Evolutionary conservation across 148 eudicot species (phyloP).

Genomic region (Oxyria digyna): DNA sequence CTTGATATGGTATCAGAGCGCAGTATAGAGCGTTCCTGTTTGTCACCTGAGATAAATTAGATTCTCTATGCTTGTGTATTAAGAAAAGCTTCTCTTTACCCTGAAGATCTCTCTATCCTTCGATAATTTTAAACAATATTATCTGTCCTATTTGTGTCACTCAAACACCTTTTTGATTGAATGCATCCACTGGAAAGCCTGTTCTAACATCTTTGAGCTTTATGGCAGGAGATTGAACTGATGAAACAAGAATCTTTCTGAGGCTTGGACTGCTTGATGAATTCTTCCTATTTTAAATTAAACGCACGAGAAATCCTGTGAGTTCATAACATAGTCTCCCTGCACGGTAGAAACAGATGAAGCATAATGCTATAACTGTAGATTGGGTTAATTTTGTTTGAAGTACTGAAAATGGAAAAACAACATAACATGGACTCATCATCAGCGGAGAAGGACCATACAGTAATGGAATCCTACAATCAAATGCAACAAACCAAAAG

Average conservation of each 20-base stretch:
- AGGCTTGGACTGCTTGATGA: background rate
- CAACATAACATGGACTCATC: background rate
- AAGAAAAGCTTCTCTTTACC: background rate
- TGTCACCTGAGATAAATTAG: background rate
- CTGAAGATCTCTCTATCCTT: background rate
- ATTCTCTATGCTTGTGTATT: background rate
- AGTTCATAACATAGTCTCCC: background rate
- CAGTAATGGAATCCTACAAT: background rate
- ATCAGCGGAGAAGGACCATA: background rate
- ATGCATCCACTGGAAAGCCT: background rate
- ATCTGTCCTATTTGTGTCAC: background rate
- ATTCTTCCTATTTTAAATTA: background rate
- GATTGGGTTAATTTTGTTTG: background rate
- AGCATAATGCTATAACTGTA: background rate
- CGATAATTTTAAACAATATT: background rate
- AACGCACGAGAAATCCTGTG: background rate
- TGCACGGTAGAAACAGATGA: background rate
- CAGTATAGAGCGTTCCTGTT: no score
- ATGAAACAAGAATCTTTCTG: background rate
- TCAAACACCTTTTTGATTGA: background rate
- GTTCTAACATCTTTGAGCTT: background rate
- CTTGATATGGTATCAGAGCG: no score
- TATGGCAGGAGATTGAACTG: background rate
- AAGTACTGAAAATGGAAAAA: background rate
- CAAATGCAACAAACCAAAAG: slow-evolving; percentile 13